Conservation (phyloP, 2,329 filamentous ascomycete species). For the Hypoxylon sp. region DNA sequence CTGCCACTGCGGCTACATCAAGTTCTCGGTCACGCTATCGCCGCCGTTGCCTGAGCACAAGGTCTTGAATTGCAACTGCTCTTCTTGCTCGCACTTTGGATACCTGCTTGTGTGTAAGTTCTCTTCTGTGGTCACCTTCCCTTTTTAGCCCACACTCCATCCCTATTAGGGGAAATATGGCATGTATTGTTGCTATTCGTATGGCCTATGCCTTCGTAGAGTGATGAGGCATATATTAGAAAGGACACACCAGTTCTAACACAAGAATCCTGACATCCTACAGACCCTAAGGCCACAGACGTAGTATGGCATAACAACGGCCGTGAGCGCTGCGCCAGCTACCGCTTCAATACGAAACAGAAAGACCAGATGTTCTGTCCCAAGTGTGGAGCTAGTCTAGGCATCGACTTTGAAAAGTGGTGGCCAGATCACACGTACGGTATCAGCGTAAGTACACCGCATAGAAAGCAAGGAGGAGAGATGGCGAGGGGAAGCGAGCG, state of each 20-base stretch:
- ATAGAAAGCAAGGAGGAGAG: not conserved
- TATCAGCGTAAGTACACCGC: conserved; percentile 57
- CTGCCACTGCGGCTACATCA: conserved; percentile 67
- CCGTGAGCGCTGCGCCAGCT: conserved; percentile 53
- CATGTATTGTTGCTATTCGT: not conserved
- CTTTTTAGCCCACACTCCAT: not conserved
- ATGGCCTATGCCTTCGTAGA: not conserved
- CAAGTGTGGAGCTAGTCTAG: conserved; percentile 61
- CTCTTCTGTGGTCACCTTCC: not conserved
- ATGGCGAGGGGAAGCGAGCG: not conserved
- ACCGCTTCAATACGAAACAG: conserved; percentile 62
- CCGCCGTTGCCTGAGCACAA: conserved; percentile 62
- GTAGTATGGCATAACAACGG: conserved; percentile 60
- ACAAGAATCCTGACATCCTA: not conserved
- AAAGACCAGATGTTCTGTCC: conserved; percentile 65
- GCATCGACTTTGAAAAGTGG: conserved; percentile 59
- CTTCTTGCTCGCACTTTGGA: conserved; percentile 64
- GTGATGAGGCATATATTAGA: not conserved
- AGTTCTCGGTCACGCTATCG: conserved; percentile 62
- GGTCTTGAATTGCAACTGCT: conserved; percentile 67
- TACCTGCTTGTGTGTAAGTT: conserved; percentile 64
- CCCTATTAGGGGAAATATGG: not conserved
- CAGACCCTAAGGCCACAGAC: conserved; percentile 57
- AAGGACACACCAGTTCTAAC: not conserved
- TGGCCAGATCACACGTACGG: conserved; percentile 55